A percentile compares a stretch with the other conserved stretches of the same genome.
phyloP scores from a whole-genome alignment of 257 asterid genomes.

The Scutellaria minor region DNA sequence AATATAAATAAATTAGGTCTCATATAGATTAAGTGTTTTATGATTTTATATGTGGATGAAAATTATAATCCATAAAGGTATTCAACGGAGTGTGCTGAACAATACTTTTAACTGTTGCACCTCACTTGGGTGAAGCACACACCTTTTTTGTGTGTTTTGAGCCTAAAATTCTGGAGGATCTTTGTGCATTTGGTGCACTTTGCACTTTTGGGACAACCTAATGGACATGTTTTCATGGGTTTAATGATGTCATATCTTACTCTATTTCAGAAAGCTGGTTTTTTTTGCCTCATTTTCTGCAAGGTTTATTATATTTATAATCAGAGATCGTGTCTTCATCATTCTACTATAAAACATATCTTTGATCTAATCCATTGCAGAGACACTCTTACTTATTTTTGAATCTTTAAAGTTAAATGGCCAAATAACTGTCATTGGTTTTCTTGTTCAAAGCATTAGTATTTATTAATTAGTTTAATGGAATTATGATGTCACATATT shows the following conservation, averaged over 20 bases:
- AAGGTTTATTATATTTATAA: background rate
- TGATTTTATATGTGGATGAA: too few species aligned
- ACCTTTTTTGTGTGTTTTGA: too few species aligned
- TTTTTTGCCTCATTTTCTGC: background rate
- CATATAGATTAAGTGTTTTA: too few species aligned
- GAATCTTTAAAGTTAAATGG: background rate
- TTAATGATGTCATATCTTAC: background rate
- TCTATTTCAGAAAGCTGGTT: background rate
- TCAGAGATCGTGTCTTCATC: background rate
- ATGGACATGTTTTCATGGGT: background rate
- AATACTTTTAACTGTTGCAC: too few species aligned
- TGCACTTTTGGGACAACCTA: background rate
- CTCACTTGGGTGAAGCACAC: too few species aligned
- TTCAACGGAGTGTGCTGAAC: too few species aligned
- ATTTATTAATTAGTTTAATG: background rate
- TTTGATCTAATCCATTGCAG: background rate
- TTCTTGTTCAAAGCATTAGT: background rate
- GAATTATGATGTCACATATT: background rate
- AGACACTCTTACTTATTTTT: background rate
- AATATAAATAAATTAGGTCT: too few species aligned
- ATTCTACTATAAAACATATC: background rate
- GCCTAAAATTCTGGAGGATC: too few species aligned
- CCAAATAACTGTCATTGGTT: background rate
- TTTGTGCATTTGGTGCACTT: too few species aligned
- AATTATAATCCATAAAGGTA: too few species aligned